These are phyloP conservation scores for Penicillium glabrum DNA, from an alignment of 2,329 filamentous ascomycete species.

Conservation along the genomic window DNA sequence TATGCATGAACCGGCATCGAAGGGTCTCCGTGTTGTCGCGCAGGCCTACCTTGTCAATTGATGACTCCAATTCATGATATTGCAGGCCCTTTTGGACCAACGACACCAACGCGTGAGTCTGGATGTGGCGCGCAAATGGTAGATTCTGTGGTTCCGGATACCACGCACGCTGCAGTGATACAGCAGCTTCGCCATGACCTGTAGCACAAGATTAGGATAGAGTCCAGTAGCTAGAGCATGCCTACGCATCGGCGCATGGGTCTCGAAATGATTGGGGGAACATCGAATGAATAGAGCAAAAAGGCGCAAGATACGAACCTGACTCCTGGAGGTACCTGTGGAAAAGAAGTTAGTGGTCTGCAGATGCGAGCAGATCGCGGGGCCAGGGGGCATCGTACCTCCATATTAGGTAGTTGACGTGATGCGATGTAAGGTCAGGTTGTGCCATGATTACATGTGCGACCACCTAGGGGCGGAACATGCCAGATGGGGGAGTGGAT, in stretches of 20 bases:
- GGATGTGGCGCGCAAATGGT: slow-evolving; percentile 61
- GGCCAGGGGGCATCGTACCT: slow-evolving; percentile 47
- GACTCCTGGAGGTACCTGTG: slow-evolving; percentile 56
- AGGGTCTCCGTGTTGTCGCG: neutral
- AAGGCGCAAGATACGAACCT: slow-evolving; percentile 41
- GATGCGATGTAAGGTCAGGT: slow-evolving; percentile 51
- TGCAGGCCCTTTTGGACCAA: slow-evolving; percentile 65
- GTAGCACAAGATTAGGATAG: slow-evolving; percentile 16
- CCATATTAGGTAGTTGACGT: slow-evolving; percentile 70
- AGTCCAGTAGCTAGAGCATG: neutral
- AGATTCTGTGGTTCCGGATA: slow-evolving; percentile 61
- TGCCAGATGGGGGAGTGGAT: slow-evolving; percentile 31
- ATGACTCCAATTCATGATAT: slow-evolving; percentile 52
- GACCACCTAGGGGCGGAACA: slow-evolving; percentile 28
- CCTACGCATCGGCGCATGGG: neutral
- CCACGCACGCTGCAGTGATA: slow-evolving; percentile 63
- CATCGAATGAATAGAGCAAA: neutral
- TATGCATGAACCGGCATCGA: neutral
- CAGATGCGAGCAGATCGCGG: neutral
- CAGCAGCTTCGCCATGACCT: slow-evolving; percentile 60
- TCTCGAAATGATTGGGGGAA: neutral
- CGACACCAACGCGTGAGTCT: slow-evolving; percentile 59
- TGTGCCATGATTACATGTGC: slow-evolving; percentile 47
- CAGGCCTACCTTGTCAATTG: slow-evolving; percentile 48
- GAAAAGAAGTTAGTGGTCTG: slow-evolving; percentile 10